Base-by-base conservation (phyloP, 2,329 filamentous ascomycete genomes). In the Saccharata proteae region DNA sequence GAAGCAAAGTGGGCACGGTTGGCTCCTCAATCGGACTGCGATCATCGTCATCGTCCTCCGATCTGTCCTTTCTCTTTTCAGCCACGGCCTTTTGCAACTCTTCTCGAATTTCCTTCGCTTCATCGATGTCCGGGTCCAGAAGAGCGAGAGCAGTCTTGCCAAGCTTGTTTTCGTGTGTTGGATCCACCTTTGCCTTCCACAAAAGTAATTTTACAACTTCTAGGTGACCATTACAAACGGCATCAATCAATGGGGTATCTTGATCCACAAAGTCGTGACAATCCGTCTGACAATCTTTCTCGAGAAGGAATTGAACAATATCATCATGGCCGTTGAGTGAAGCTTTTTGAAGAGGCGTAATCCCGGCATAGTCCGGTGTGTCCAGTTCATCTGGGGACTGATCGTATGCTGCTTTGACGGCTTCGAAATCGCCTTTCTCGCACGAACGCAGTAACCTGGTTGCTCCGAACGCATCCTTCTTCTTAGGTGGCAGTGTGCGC, bases 231-330 rank as follows among this genome's bases (percentile, higher is more conserved):
- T 98, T 98, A 44, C 96, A 90, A 16, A 96, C 85, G 4, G 90
- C 90, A 61, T 98, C 90, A 32, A 98, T 78, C 20, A 98, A 68
- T 16, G 90, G 90, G 0, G 90, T 96, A 47, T 98, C 90, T 47
- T 83, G 59, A 34, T 65, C 84, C 17, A 35, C n/a, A 28, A 23
- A 30, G 23, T 35, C 33, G 20, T 35, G 33, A 3, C 29, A 29
- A 45, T 85, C 79, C 26, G 90, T 69, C 34, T 82, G 79, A 56
- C 86, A 93, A 19, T 83, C 82, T 39, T 83, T 77, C 6, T 82
- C 73, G 39, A 98, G 75, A 22, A 98, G 62, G 32, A 93, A 79
- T 50, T 81, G 77, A 22, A 96, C 90, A 35, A 96, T 86, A 33
- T 90, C 74, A 18, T 77, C 77, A 52, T 78, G 81, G 5, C 90